Percentiles rank a stretch among this genome's conserved stretches.
phyloP scores from a whole-genome alignment of 352 stramenopile genomes.

The Phytophthora pluvialis region DNA sequence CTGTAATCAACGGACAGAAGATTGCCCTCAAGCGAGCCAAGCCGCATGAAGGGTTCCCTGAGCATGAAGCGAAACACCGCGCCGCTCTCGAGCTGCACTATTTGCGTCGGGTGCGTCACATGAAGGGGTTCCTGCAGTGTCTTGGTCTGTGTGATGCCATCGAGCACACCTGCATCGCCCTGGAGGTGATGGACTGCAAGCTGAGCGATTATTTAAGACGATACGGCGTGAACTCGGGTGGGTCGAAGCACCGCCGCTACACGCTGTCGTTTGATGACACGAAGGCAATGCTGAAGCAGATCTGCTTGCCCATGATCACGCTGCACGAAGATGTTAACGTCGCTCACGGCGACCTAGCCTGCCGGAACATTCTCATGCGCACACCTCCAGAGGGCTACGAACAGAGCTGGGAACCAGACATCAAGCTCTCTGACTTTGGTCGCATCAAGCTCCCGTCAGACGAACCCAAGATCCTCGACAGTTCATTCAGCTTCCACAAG shows the following conservation, averaged over 20 bases:
- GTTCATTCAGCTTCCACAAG: conserved; percentile 84
- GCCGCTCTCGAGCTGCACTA: conserved; percentile 84
- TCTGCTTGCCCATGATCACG: conserved; percentile 78
- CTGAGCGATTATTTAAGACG: conserved; percentile 84
- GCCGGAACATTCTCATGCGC: conserved; percentile 85
- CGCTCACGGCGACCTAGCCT: conserved; percentile 83
- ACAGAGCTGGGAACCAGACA: conserved; percentile 78
- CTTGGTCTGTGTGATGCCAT: conserved; percentile 84
- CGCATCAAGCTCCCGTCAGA: conserved; percentile 72
- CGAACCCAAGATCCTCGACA: conserved; percentile 76
- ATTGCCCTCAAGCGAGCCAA: conserved; percentile 86
- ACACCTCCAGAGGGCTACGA: conserved; percentile 84
- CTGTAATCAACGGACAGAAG: conserved; percentile 81
- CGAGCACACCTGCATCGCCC: conserved; percentile 84
- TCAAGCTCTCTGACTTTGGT: conserved; percentile 87
- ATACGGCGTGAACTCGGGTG: conserved; percentile 55
- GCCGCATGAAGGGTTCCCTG: conserved; percentile 73
- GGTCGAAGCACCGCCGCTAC: conserved; percentile 58
- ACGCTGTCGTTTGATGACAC: conserved; percentile 65
- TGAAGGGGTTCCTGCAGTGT: conserved; percentile 82
- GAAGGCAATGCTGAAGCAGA: conserved; percentile 71
- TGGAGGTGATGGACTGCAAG: conserved; percentile 91
- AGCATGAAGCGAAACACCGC: conserved; percentile 82
- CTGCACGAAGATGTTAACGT: conserved; percentile 85
- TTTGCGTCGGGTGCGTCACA: conserved; percentile 74